A percentile compares a stretch with the other conserved stretches of the same genome.
Conservation (phyloP, 176 grass and related monocot genomes). For the Bromus sterilis region DNA sequence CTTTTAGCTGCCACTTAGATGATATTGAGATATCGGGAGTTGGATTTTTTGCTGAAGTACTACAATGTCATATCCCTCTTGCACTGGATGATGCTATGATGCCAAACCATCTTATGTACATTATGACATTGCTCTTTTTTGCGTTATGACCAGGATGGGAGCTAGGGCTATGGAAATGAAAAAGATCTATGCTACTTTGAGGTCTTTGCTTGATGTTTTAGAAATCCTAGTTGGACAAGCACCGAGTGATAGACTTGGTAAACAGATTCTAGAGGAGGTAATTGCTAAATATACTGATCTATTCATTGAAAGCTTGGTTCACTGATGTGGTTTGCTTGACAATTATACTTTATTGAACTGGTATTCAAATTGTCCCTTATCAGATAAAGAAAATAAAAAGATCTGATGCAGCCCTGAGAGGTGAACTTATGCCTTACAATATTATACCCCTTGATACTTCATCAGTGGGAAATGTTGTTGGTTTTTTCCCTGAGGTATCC, state of each 20-base stretch:
- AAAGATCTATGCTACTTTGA: slow-evolving; percentile 81
- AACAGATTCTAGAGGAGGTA: slow-evolving; percentile 87
- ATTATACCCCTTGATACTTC: slow-evolving; percentile 87
- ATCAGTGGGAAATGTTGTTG: slow-evolving; percentile 73
- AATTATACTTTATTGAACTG: slow-evolving; percentile 2
- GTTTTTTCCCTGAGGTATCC: slow-evolving; percentile 82
- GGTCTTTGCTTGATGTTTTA: slow-evolving; percentile 82
- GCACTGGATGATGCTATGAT: not conserved
- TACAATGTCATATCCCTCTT: not conserved
- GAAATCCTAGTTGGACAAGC: slow-evolving; percentile 59
- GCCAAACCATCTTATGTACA: not conserved
- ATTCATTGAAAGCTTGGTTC: not conserved
- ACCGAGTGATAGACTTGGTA: slow-evolving; percentile 54
- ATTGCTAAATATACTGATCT: not conserved
- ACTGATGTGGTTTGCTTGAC: not conserved
- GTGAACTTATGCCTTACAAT: slow-evolving; percentile 82
- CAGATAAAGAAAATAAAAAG: slow-evolving; percentile 78
- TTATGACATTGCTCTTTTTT: slow-evolving; percentile 9
- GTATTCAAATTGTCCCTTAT: not conserved
- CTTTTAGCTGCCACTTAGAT: not conserved
- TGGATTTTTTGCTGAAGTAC: not conserved
- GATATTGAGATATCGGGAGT: not conserved
- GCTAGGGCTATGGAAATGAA: slow-evolving; percentile 61
- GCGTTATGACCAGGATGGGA: slow-evolving; percentile 50
- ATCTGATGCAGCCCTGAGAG: slow-evolving; percentile 68